Conservation (phyloP, 108 stramenopile genomes). For the Thalassiosira profunda region DNA sequence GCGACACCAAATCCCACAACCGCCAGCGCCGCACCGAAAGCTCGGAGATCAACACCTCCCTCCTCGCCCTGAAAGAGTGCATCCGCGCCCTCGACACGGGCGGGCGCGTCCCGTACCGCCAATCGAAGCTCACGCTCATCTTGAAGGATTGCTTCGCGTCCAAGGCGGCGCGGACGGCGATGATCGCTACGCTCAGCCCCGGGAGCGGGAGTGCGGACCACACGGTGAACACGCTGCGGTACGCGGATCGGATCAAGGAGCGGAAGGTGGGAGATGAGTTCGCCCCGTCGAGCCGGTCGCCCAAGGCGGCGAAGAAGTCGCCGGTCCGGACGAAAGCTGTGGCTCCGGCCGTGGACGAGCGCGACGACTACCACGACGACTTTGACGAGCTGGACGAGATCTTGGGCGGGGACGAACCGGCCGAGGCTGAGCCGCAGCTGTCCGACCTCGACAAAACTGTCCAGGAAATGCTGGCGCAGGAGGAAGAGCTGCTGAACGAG, state of each 20-base stretch:
- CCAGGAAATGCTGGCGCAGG: conserved; percentile 89
- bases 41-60: conserved; percentile 97
- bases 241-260: conserved; percentile 97
- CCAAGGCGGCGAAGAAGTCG: conserved; percentile 10
- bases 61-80: conserved; percentile 98
- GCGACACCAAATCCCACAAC: conserved; percentile 97
- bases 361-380: conserved; percentile 18
- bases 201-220: conserved; percentile 95
- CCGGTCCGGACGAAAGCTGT: not conserved
- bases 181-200: conserved; percentile 98
- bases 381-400: conserved; percentile 36
- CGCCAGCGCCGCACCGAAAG: conserved; percentile 94
- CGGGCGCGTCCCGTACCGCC: conserved; percentile 95
- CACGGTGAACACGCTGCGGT: conserved; percentile 97
- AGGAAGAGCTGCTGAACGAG: conserved; percentile 94
- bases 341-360: conserved; percentile 1
- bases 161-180: conserved; percentile 91
- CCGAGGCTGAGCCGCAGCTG: conserved; percentile 41
- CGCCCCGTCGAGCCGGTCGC: conserved; percentile 2
- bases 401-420: conserved; percentile 27
- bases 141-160: conserved; percentile 98
- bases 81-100: conserved; percentile 93
- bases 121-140: conserved; percentile 97
- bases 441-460: conserved; percentile 86
- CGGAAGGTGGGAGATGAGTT: conserved; percentile 44